Base-by-base conservation (phyloP, 129 eudicot species). In the Flaveria brownii region DNA sequence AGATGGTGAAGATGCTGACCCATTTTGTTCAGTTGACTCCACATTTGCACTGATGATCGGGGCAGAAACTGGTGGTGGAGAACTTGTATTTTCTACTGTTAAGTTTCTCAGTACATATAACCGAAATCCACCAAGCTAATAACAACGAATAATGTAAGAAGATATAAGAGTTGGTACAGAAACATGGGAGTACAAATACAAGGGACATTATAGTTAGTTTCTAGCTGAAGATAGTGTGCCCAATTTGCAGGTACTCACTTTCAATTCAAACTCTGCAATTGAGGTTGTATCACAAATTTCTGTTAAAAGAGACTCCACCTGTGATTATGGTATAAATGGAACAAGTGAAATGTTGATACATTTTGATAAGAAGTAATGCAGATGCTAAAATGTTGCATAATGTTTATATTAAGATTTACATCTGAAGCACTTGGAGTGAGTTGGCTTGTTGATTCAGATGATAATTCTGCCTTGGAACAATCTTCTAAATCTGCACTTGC, bases 191-290 rank as follows among this genome's bases (percentile, higher is more conserved):
- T 25, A 75, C 41, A 57, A 6, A 59, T 3, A 39, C 14, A 70
- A 62, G 36, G 51, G 39, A 46, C n/a, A 76, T 17, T 12, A 18
- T 28, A 18, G n/a, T 75, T 20, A 47, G 2, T 20, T 46, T 33
- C 28, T 43, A 70, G 13, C 17, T 23, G 41, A 60, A 60, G 66
- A 60, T 3, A 60, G 41, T 10, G 41, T 60, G n/a, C 36, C 36
- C 7, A 6, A 12, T 60, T 60, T 20, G 33, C 22, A 14, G 42
- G 22, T 20, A 63, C 96, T 85, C 64, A 93, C 98, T 83, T 93
- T 93, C 63, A 93, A 78, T 77, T 93, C 96, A 80, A 93, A 63
- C 77, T 93, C 97, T 11, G 96, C 98, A 74, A 93, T 84, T 52
- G 98, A 91, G 16, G 95, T 82, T 74, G 97, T 87, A 61, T 88